Percentiles rank a stretch among this genome's conserved stretches.
phyloP scores from a whole-genome alignment of 257 asterid species.

The Solanum piurae region DNA sequence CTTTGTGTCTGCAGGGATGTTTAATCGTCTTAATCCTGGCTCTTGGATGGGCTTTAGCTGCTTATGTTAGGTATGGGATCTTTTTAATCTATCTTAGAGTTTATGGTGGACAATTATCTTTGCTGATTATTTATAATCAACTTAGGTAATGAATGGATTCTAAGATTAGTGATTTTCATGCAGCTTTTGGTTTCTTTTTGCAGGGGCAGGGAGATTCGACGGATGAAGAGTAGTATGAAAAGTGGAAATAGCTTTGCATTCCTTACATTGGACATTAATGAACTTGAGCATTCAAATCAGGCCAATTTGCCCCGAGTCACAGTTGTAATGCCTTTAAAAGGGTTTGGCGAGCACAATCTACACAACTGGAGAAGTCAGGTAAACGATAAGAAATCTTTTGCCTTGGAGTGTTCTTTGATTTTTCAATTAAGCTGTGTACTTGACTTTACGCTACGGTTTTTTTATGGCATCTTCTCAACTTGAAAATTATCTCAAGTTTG shows the following conservation, averaged over 20 bases:
- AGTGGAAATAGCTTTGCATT: slow-evolving; percentile 71
- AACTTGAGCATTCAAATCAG: slow-evolving; percentile 79
- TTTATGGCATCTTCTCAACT: background rate
- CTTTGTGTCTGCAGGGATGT: slow-evolving; percentile 56
- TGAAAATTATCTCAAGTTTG: background rate
- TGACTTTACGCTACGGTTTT: background rate
- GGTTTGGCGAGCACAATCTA: slow-evolving; percentile 94
- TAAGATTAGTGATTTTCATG: background rate
- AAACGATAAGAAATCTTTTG: slow-evolving; percentile 3
- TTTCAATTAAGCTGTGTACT: background rate
- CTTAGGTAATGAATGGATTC: background rate
- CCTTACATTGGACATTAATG: slow-evolving; percentile 59
- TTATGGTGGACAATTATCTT: background rate
- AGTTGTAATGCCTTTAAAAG: slow-evolving; percentile 96
- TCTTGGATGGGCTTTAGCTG: slow-evolving; percentile 93
- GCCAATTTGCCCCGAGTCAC: slow-evolving; percentile 76
- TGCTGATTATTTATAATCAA: background rate
- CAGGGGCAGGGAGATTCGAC: slow-evolving; percentile 83
- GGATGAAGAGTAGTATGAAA: slow-evolving; percentile 39
- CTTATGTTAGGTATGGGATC: slow-evolving; percentile 66
- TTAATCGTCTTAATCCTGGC: slow-evolving; percentile 71
- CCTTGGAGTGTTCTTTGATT: background rate
- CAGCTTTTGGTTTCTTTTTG: slow-evolving; percentile 8
- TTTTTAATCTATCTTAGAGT: background rate
- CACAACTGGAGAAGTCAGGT: slow-evolving; percentile 99